A percentile compares a stretch with the other conserved stretches of the same genome.
Conservation (phyloP, 192 early-diverging fungal genomes). For the Paraglomus brasilianum region DNA sequence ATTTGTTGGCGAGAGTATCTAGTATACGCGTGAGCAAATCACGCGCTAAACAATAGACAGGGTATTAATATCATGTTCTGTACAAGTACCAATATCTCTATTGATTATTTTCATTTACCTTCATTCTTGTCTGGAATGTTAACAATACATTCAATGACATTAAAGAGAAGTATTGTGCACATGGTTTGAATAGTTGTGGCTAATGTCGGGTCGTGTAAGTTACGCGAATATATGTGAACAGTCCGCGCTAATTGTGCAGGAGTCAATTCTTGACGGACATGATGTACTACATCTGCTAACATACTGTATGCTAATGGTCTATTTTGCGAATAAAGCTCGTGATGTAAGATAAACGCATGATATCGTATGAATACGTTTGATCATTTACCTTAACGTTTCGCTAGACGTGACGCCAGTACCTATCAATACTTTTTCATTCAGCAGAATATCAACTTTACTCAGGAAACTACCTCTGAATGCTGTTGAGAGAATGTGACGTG, state of each 20-base stretch:
- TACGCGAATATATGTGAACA: slow-evolving; percentile 88
- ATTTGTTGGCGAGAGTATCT: slow-evolving; percentile 80
- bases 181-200: slow-evolving; percentile 93
- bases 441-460: slow-evolving; percentile 84
- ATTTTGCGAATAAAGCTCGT: slow-evolving; percentile 11
- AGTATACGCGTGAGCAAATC: slow-evolving; percentile 78
- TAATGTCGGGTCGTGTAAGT: slow-evolving; percentile 90
- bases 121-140: slow-evolving; percentile 59
- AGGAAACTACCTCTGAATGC: slow-evolving; percentile 89
- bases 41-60: slow-evolving; percentile 46
- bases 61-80: not conserved
- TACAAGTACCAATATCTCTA: no score
- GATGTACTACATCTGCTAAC: slow-evolving; percentile 94
- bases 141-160: slow-evolving; percentile 85
- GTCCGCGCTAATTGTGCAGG: slow-evolving; percentile 76
- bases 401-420: slow-evolving; percentile 90
- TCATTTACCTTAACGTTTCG: slow-evolving; percentile 76
- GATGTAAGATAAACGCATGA: slow-evolving; percentile 10
- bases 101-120: slow-evolving; percentile 34
- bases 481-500: slow-evolving; percentile 90
- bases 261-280: slow-evolving; percentile 84
- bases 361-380: not conserved
- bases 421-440: slow-evolving; percentile 92
- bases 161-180: slow-evolving; percentile 91
- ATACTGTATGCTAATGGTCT: slow-evolving; percentile 92